Evolutionary conservation across 108 stramenopile genomes (phyloP), one percentile per base, ranked within the genome.

Genomic region (Fragilaria crotonensis): DNA sequence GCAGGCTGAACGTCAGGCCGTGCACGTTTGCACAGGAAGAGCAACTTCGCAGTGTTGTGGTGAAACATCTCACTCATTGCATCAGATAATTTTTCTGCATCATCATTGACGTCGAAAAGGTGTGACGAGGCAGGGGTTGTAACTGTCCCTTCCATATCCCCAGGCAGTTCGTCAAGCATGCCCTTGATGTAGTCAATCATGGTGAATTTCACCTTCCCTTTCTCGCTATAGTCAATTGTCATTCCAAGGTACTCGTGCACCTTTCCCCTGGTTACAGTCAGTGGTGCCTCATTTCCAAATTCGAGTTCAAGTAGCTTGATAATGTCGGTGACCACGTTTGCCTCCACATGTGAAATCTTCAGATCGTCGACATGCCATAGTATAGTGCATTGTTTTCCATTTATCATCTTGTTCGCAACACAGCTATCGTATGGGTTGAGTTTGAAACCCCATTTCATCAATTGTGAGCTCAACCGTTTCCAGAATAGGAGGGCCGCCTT

Each of bases 361-460:
- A 56, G 54, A 23, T 56, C 60, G 33, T 71, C 70, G 3, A 71
- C 70, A 48, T 76, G 74, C 63, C 63, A 75, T 18, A 33, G 18
- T 3, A 76, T 60, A 19, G 70, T 71, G 30, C 47, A 63, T 47
- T 71, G 70, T 25, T 62, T 57, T 5, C 54, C 31, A 53, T 70
- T 64, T 18, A 75, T 52, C 3, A 48, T 53, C 48, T 71, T 76
- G 49, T 70, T 76, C 22, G 64, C 70, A 2, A 72, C 71, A 50
- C 76, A 77, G 5, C 23, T 18, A 28, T 77, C 76, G 60, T 77
- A 77, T 47, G 71, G 71, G 36, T 77, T 77, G 9, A 68, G 48
- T 3, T 30, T 48, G 46, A 72, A 77, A 23, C 76, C 76, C 31
- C 18, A 31, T 17, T 27, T 22, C 27, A 29, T 22, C 0, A 71